Conservation (phyloP, 1,284 basidiomycete species). For the Rhodotorula sp. region DNA sequence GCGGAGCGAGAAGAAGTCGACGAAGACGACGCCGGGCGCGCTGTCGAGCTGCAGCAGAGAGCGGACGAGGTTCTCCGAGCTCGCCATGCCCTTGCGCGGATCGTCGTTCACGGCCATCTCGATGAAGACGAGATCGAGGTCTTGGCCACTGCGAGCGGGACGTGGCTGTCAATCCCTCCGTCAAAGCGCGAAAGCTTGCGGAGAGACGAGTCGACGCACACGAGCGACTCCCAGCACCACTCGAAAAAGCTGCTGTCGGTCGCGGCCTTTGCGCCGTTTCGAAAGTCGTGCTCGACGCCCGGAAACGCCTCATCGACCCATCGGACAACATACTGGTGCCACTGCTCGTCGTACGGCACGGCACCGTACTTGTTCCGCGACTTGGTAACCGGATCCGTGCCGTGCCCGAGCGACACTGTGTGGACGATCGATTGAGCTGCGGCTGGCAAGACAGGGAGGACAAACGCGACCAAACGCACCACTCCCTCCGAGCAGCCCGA, state of each 20-base stretch:
- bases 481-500: conserved; percentile 22
- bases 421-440: too few relatives aligned
- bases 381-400: background rate
- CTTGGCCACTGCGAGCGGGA: conserved; percentile 1
- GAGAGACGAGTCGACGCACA: background rate
- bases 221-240: conserved; percentile 17
- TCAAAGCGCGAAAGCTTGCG: background rate
- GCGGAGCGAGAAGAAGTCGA: conserved; percentile 11
- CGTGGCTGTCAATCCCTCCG: background rate
- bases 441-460: too few relatives aligned
- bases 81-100: background rate
- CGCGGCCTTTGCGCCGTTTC: conserved; percentile 18
- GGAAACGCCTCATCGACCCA: background rate
- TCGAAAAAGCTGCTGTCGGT: conserved; percentile 17
- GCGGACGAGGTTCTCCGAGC: conserved; percentile 10
- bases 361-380: conserved; percentile 17
- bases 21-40: conserved; percentile 16
- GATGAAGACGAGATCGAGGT: conserved; percentile 17
- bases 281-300: background rate
- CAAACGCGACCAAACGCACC: background rate
- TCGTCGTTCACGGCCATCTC: conserved; percentile 57
- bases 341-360: conserved; percentile 4
- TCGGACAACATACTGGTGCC: background rate
- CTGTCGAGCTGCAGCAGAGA: conserved; percentile 7
- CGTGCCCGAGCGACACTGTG: conserved; percentile 13